Base-by-base conservation (phyloP, 106 monocot genomes). In the Chionographis japonica region DNA sequence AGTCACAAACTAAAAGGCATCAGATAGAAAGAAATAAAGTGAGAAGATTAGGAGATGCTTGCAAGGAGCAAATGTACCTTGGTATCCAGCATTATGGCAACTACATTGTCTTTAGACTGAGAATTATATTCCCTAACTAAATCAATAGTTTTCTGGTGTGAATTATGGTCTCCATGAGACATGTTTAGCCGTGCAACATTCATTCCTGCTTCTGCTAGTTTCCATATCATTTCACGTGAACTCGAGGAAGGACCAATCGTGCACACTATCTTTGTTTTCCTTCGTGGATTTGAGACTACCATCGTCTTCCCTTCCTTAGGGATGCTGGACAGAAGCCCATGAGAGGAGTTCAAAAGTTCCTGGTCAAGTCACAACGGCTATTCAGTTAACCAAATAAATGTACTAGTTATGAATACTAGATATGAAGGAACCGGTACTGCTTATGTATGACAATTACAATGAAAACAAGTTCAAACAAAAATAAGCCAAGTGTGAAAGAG, bases 121-220 rank as follows among this genome's bases (percentile, higher is more conserved):
- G 78, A 72, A 77, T 89, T 89, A 67, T 85, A 89, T 58, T 85
- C 88, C 62, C 65, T 79, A 54, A 89, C 84, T 52, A 89, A 65
- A 66, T 89, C 88, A 71, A 89, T 85, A 42, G 76, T 79, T 73
- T 70, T 70, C 67, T 81, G 71, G 54, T 87, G 86, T 0, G 87
- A 83, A 20, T 71, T 58, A 72, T 89, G 88, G 66, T 84, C 76
- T 7, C 88, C 88, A 57, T 89, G 88, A 6, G 88, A 89, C 88
- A 89, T 89, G 63, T 84, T 89, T 15, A 85, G 76, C 61, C 88
- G 78, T 9, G 84, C 88, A 37, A 89, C 88, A 52, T 89, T 85
- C 88, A 89, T 89, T 46, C 88, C 88, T 8, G 65, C 73, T 59
- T 85, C 75, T 5, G 88, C 88, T 49, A 89, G 69, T 58, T 85